These are phyloP conservation scores for Lenzites betulinus DNA, from an alignment of 768 basidiomycete genomes.

Conservation along the genomic window DNA sequence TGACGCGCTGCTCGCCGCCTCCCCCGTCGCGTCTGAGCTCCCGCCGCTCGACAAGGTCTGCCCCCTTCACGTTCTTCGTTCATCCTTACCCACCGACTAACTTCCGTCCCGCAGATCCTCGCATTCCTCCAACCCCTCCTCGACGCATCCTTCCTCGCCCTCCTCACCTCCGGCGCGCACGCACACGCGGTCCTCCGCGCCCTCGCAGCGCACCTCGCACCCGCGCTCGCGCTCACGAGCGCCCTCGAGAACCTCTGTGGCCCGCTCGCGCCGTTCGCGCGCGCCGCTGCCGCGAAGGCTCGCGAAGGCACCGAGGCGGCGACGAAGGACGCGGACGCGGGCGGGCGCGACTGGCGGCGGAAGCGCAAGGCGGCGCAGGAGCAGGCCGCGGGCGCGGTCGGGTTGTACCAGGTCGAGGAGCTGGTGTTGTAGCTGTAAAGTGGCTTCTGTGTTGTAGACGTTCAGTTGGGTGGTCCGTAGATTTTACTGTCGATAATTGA, in stretches of 20 bases:
- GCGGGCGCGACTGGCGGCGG: conserved; percentile 34
- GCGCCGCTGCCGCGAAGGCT: conserved; percentile 45
- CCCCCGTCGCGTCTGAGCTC: conserved; percentile 18
- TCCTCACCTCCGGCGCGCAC: conserved; percentile 60
- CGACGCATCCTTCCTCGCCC: conserved; percentile 69
- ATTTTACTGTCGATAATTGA: too few relatives aligned
- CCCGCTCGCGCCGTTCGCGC: conserved; percentile 61
- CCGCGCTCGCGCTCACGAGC: conserved; percentile 54
- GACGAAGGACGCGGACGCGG: conserved; percentile 14
- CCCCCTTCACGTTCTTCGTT: not conserved
- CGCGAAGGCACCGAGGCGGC: conserved; percentile 33
- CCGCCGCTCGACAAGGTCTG: conserved; percentile 49
- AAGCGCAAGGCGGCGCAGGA: conserved; percentile 55
- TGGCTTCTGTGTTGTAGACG: not conserved
- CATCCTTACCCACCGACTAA: not conserved
- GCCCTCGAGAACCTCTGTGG: conserved; percentile 59
- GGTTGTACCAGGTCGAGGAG: conserved; percentile 74
- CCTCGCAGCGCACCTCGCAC: conserved; percentile 53
- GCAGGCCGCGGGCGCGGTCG: conserved; percentile 54
- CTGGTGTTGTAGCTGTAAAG: conserved; percentile 42
- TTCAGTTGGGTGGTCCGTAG: too few relatives aligned
- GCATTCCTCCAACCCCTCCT: conserved; percentile 64
- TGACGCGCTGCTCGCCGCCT: conserved; percentile 36
- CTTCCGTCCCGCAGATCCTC: conserved; percentile 53
- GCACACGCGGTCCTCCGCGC: conserved; percentile 54